These are phyloP conservation scores for Blastocladiella emersonii DNA, from an alignment of 371 early-diverging fungal genomes.

Conservation along the genomic window DNA sequence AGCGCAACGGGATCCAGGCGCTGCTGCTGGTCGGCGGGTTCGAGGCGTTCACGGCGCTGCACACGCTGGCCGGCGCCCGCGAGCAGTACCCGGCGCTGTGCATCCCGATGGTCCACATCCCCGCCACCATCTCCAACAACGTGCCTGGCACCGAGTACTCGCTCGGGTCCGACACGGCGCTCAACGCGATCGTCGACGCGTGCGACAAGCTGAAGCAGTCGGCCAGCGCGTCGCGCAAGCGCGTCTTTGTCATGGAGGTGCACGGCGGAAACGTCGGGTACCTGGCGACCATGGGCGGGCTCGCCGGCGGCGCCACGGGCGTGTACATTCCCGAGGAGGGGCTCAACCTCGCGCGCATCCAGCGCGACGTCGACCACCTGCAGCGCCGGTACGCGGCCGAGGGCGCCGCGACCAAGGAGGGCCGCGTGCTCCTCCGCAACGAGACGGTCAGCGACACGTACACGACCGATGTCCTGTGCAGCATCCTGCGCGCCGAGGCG, in stretches of 20 bases:
- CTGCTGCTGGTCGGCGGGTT: slow-evolving; percentile 92
- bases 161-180: slow-evolving; percentile 93
- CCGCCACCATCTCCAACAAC: slow-evolving; percentile 96
- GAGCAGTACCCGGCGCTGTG: slow-evolving; percentile 63
- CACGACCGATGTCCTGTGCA: slow-evolving; percentile 76
- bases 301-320: slow-evolving; percentile 79
- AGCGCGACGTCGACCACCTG: slow-evolving; percentile 72
- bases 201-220: slow-evolving; percentile 91
- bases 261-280: slow-evolving; percentile 96
- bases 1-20: slow-evolving; percentile 74
- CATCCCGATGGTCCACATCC: slow-evolving; percentile 88
- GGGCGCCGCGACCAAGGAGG: slow-evolving; percentile 53
- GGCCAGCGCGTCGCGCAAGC: slow-evolving; percentile 74
- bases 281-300: slow-evolving; percentile 80
- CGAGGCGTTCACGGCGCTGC: slow-evolving; percentile 73
- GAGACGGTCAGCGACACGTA: slow-evolving; percentile 74
- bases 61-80: slow-evolving; percentile 56
- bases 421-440: slow-evolving; percentile 65
- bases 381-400: slow-evolving; percentile 56
- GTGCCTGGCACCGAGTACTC: slow-evolving; percentile 96
- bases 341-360: slow-evolving; percentile 58
- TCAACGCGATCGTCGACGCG: slow-evolving; percentile 88
- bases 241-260: slow-evolving; percentile 96
- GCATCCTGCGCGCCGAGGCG: slow-evolving; percentile 89
- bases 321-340: slow-evolving; percentile 94